These are phyloP conservation scores for Selaginella moellendorffii DNA, from an alignment of 75 land plant genomes.

Conservation along the genomic window DNA sequence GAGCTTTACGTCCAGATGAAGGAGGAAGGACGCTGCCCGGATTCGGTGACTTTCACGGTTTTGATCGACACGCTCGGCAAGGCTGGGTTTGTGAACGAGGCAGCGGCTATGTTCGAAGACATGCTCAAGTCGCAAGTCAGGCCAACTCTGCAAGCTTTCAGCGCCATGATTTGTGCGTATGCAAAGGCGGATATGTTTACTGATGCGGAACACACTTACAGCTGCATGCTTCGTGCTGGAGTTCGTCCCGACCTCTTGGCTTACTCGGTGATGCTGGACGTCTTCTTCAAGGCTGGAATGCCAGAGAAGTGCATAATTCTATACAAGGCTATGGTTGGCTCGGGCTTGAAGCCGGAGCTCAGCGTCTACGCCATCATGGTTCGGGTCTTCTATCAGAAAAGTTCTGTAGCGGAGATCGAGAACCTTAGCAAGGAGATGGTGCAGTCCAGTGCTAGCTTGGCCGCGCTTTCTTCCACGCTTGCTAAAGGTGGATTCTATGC, in stretches of 20 bases:
- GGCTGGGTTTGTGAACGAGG: constrained; percentile 41
- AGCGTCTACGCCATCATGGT: constrained; percentile 33
- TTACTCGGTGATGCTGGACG: constrained; percentile 59
- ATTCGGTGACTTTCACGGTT: constrained; percentile 71
- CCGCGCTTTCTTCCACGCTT: constrained; percentile 30
- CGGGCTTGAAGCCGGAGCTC: constrained; percentile 48
- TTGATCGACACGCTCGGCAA: constrained; percentile 74
- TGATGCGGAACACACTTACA: constrained; percentile 50
- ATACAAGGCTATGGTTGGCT: constrained; percentile 33
- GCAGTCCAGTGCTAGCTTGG: constrained; percentile 21
- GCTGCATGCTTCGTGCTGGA: constrained; percentile 46
- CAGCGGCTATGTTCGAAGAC: constrained; percentile 50
- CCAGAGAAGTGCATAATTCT: constrained; percentile 32
- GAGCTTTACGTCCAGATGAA: constrained; percentile 58
- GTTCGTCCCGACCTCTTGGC: constrained; percentile 55
- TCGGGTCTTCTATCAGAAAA: constrained; percentile 20
- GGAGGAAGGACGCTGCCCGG: constrained; percentile 41
- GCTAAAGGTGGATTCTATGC: constrained; percentile 39
- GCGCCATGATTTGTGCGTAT: constrained; percentile 84
- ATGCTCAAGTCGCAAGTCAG: constrained; percentile 45
- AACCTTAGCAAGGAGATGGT: constrained; percentile 37
- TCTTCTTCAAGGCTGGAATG: constrained; percentile 39
- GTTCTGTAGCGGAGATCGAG: constrained; percentile 26
- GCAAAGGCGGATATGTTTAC: constrained; percentile 55
- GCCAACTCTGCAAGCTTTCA: constrained; percentile 55